Base-by-base conservation (phyloP, 2,329 filamentous ascomycete species). In the Aspergillus arachidicola region DNA sequence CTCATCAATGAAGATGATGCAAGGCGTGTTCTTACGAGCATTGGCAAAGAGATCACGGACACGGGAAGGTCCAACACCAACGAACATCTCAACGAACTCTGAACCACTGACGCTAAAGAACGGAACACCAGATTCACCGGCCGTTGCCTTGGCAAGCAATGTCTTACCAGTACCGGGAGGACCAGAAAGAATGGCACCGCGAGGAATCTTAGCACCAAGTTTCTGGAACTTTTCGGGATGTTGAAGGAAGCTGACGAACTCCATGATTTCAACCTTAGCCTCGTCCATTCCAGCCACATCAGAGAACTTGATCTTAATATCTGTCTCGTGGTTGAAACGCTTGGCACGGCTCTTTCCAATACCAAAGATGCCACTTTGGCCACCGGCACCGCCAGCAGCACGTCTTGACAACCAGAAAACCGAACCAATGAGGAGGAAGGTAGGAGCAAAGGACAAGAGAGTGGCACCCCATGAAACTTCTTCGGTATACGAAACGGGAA, bases 51-150 rank as follows among this genome's bases (percentile, higher is more conserved):
- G 83, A 78, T 99, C 95, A 72, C 95, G 89, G 57, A 99, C 95
- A 79, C 95, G 88, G 34, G 94, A 98, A 23, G 95, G 92, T 79
- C 95, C 95, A 64, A 99, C 95, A 87, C 95, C 95, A 58, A 99
- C 95, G 76, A 99, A 99, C 94, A 99, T 99, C 81, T 99, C 95
- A 36, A 99, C 94, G 75, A 99, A 99, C 78, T 99, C 95, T 56
- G 95, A 99, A 76, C 95, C 95, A 78, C 93, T 97, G 72, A 99
- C 95, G 73, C 92, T 97, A 86, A 94, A 99, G 85, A 99, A 99
- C 0, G 95, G 95, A 36, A 99, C 95, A 50, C 91, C 91, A 30
- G 95, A 97, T 82, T 99, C 95, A 76, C 95, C 95, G 57, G 95
- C 95, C 11, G 95, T 99, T 16, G 95, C 95, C 83, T 99, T 99